Base-by-base conservation (phyloP, 2,329 filamentous ascomycete genomes). In the Pseudogymnoascus sp. region DNA sequence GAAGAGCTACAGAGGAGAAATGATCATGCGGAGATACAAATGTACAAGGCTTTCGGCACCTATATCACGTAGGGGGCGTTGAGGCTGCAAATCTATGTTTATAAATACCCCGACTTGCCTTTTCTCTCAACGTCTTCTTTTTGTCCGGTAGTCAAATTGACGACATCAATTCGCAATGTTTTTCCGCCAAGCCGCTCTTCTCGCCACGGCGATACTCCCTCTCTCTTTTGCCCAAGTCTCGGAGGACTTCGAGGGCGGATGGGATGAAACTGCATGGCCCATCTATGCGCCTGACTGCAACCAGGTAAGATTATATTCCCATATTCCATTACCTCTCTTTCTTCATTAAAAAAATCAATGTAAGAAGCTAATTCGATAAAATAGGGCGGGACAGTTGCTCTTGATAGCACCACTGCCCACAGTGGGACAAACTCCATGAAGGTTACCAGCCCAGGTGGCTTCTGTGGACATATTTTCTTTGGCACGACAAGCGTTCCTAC, bases 381-480 rank as follows among this genome's bases (percentile, higher is more conserved):
- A 61, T 31, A 61, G 21, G 67, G 83, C 55, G 83, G 83, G 38
- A 80, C 75, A 63, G 78, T 86, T 61, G 76, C 73, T 1, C 80
- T 86, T 10, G 84, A 86, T 68, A 84, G 73, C 65, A 75, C 82
- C 39, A 81, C 77, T 0, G 82, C 80, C 0, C 81, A 85, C 68
- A 83, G 78, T 63, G 83, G 82, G 42, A 80, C 74, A 68, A 84
- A 82, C 70, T 84, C 80, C 0, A 76, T 83, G 4, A 77, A 76
- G 51, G 82, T 84, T 15, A 78, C 76, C 51, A 80, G 80, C 44
- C 79, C 79, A 0, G 79, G 80, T 42, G 81, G 81, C 4, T 84
- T 79, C 71, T 84, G 81, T 62, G 81, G 81, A 25, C 83, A 86
- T 68, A 81, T 84, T 51, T 86, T 86, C 73, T 81, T 86, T 63